These are phyloP conservation scores for Vigna nakashimae DNA, from an alignment of 306 rosid genomes.

Conservation along the genomic window DNA sequence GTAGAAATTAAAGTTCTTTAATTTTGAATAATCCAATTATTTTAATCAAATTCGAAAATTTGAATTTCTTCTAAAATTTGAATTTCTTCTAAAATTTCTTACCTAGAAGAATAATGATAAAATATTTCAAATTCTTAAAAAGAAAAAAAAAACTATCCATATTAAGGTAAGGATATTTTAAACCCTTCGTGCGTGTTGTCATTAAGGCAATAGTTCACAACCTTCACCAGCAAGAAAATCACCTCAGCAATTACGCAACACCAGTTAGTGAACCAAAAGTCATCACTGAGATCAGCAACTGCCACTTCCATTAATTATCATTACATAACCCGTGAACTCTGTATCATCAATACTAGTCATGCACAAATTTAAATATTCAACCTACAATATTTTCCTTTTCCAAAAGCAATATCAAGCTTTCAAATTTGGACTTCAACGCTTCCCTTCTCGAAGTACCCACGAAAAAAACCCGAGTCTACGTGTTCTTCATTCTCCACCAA, in stretches of 20 bases:
- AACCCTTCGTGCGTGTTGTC: too few species aligned
- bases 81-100: too few species aligned
- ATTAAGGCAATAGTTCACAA: slow-evolving; percentile 4
- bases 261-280: background rate
- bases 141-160: too few species aligned
- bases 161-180: too few species aligned
- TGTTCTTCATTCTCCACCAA: slow-evolving; percentile 20
- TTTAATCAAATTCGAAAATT: too few species aligned
- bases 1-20: too few species aligned
- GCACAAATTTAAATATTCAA: background rate
- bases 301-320: background rate
- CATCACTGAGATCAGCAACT: slow-evolving; percentile 37
- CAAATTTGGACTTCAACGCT: background rate
- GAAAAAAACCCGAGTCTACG: slow-evolving; percentile 28
- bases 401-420: background rate
- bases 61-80: too few species aligned
- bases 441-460: slow-evolving; percentile 29
- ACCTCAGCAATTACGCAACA: slow-evolving; percentile 11
- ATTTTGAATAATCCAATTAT: too few species aligned
- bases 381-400: background rate
- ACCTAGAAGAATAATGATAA: too few species aligned
- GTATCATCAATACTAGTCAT: background rate
- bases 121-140: too few species aligned
- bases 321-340: slow-evolving; percentile 34
- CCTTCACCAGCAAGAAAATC: background rate